Base-by-base conservation (phyloP, 1,284 basidiomycete genomes). In the Trichosporon sp. region DNA sequence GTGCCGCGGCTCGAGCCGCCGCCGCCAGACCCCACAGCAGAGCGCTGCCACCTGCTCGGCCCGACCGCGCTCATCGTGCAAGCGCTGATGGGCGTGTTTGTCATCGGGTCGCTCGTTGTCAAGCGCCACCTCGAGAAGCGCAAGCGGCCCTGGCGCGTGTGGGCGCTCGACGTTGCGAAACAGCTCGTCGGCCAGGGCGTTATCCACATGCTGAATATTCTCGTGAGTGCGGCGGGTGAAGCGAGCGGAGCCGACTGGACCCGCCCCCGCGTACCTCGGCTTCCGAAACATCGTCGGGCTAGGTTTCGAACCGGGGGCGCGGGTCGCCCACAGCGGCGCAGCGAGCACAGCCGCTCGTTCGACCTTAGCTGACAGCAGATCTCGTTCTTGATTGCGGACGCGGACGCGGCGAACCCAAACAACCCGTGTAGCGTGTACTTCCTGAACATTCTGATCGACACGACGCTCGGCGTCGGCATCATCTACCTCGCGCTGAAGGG, bases 391-490 rank as follows among this genome's bases (percentile, higher is more conserved):
- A 80, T 85, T 44, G 92, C 92, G 0, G 84, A 89, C 58, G 86
- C 88, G 62, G 56, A 60, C 56, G 56, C 56, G 15, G 27, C 56
- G 5, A 87, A 87, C 1, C 85, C 89, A 18, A 87, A 88, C 64
- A 95, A 96, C 80, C 92, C 94, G 4, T 97, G 94, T 78, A 90
- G 92, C 18, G 87, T 90, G 70, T 98, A 98, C 84, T 97, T 98
- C 80, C 88, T 98, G 69, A 96, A 98, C 79, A 92, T 99, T 67
- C 85, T 96, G 35, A 86, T 98, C 71, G 96, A 99, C 83, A 98
- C 95, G 21, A 98, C 95, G 0, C 84, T 96, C 67, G 95, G 95
- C 72, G 91, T 98, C 66, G 90, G 87, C 31, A 86, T 96, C 70
- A 89, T 99, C 68, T 98, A 93, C 82, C 77, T 90, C 68, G 85